Base-by-base conservation (phyloP, 306 rosid genomes). In the Astragalus glycyphyllos region DNA sequence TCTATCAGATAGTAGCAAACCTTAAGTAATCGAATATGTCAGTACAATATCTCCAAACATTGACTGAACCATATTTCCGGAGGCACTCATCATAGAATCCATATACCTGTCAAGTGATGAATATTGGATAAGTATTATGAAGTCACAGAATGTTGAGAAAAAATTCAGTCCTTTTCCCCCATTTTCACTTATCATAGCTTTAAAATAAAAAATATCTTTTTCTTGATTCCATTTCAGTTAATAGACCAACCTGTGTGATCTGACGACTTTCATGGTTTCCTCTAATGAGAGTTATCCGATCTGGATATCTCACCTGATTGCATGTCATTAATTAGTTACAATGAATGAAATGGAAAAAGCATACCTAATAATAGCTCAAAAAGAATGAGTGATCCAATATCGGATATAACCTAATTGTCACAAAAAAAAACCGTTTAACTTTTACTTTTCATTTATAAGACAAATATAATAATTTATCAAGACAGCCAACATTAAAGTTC, bases 1-100 rank as follows among this genome's bases (percentile, higher is more conserved):
- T 69, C 56, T 26, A 61, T 73, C 41, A 56, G 64, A 71, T 58
- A 68, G 73, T 55, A 45, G 58, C 84, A 76, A 73, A 95, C 99
- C 99, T 95, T 78, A 95, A 72, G 79, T 89, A 95, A 84, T 95
- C 99, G 20, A 95, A 95, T 81, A 95, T 85, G 81, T 91, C 99
- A 3, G 99, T 95, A 82, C 99, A 95, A 60, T 95, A 91, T 95
- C 96, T 91, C 99, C 99, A 95, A 53, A 95, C 99, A 84, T 95
- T 95, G 81, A 86, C 96, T 26, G 99, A 95, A 62, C 97, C 99
- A 77, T 95, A 95, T 80, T 95, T 95, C 40, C 99, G 96, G 38
- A 95, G 96, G 85, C 99, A 95, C 84, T 95, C 99, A 17, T 95
- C 99, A 53, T 95, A 95, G 86, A 95, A 95, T 84, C 99, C 99